These are phyloP conservation scores for Plectranthus barbatus DNA, from an alignment of 257 asterid species.

Conservation along the genomic window DNA sequence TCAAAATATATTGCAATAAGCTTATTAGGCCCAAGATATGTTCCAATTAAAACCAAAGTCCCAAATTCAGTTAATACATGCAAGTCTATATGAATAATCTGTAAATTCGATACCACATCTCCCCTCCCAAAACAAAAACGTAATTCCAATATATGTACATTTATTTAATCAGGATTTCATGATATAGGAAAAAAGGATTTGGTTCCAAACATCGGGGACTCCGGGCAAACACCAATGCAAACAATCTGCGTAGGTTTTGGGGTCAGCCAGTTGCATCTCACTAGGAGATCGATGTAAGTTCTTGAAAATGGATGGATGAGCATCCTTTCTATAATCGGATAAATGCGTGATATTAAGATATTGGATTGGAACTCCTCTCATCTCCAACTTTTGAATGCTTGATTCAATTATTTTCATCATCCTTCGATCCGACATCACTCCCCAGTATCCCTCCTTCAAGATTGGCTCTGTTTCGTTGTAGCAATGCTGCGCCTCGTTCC, in stretches of 20 bases:
- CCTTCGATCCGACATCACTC: neutral
- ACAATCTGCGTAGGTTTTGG: conserved; percentile 19
- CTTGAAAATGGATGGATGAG: conserved; percentile 16
- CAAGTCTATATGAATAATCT: too few relatives aligned
- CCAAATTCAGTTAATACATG: neutral
- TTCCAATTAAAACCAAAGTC: too few relatives aligned
- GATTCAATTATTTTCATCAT: conserved; percentile 8
- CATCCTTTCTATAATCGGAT: conserved; percentile 16
- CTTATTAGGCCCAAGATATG: too few relatives aligned
- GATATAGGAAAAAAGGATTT: conserved; percentile 32
- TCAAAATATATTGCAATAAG: too few relatives aligned
- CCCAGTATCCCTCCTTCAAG: conserved; percentile 7
- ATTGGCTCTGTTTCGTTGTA: conserved; percentile 15
- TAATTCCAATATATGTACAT: too few relatives aligned
- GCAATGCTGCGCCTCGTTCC: neutral
- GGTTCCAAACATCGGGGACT: conserved; percentile 48
- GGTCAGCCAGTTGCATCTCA: neutral
- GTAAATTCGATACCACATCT: too few relatives aligned
- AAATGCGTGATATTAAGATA: conserved; percentile 16
- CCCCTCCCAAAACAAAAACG: too few relatives aligned
- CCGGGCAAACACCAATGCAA: conserved; percentile 52
- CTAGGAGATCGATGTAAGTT: neutral
- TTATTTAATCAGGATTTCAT: neutral
- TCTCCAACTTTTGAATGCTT: conserved; percentile 1
- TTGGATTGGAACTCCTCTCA: conserved; percentile 7